Percentiles rank a stretch among this genome's conserved stretches.
Evolutionary conservation across 73 alveolate genomes (phyloP).

Genomic region (Blepharisma japonicum): DNA sequence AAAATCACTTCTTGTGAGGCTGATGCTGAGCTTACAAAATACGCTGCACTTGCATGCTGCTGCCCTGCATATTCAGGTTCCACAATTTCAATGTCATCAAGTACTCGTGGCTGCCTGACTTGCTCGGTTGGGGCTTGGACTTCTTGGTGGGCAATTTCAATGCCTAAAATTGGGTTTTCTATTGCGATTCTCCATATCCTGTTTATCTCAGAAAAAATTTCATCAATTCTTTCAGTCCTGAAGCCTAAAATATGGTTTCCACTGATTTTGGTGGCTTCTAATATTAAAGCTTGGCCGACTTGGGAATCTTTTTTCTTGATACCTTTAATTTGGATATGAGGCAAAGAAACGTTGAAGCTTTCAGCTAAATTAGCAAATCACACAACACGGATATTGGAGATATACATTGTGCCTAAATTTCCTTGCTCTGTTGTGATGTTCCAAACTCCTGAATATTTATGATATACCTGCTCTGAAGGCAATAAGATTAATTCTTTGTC

Average conservation of each 20-base stretch:
- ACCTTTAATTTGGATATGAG: conserved; percentile 74
- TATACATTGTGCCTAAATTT: conserved; percentile 62
- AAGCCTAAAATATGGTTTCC: conserved; percentile 68
- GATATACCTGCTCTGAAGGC: conserved; percentile 68
- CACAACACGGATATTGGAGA: conserved; percentile 72
- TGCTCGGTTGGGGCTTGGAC: conserved; percentile 37
- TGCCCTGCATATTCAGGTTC: conserved; percentile 56
- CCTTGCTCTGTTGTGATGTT: conserved; percentile 61
- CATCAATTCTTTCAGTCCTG: conserved; percentile 55
- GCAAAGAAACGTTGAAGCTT: conserved; percentile 74
- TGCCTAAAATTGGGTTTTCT: conserved; percentile 72
- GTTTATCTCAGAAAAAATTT: conserved; percentile 58
- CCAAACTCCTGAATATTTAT: conserved; percentile 69
- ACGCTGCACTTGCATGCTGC: conserved; percentile 48
- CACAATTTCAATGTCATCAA: conserved; percentile 64
- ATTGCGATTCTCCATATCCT: conserved; percentile 43
- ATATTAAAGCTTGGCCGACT: conserved; percentile 57
- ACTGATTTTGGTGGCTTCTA: conserved; percentile 64
- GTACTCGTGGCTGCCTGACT: conserved; percentile 45
- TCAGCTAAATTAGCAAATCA: conserved; percentile 78
- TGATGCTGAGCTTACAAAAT: conserved; percentile 56
- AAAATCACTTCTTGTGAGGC: conserved; percentile 53
- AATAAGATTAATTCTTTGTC: conserved; percentile 62
- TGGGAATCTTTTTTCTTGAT: conserved; percentile 60
- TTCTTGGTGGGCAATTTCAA: conserved; percentile 53